Percentiles rank a stretch among this genome's conserved stretches.
phyloP scores from a whole-genome alignment of 371 early-diverging fungal genomes.

The Mucor piriformis region DNA sequence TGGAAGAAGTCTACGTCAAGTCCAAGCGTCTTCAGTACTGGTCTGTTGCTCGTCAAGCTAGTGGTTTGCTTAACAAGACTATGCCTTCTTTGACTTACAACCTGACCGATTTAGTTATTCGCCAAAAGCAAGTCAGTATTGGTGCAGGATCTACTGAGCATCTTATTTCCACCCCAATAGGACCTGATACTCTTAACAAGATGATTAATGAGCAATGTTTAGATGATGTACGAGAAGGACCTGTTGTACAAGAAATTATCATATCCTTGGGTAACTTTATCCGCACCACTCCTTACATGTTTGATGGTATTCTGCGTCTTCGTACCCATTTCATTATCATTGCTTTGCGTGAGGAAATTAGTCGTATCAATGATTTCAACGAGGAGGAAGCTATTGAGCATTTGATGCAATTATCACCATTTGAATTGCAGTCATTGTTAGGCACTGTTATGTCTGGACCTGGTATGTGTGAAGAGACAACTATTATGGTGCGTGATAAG shows the following conservation, averaged over 20 bases:
- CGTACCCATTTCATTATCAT: constrained; percentile 84
- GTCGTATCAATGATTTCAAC: constrained; percentile 69
- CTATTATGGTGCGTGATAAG: constrained; percentile 53
- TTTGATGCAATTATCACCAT: constrained; percentile 82
- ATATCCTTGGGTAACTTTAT: constrained; percentile 80
- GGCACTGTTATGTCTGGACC: constrained; percentile 77
- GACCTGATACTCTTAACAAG: constrained; percentile 67
- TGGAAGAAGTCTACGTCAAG: constrained; percentile 85
- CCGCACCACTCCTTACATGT: constrained; percentile 68
- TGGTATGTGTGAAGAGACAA: constrained; percentile 49
- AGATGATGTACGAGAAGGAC: constrained; percentile 84
- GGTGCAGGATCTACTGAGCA: constrained; percentile 74
- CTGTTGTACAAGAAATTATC: constrained; percentile 84
- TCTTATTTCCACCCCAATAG: constrained; percentile 68
- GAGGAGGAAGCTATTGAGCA: constrained; percentile 83
- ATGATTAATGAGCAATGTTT: constrained; percentile 67
- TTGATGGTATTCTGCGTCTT: constrained; percentile 84
- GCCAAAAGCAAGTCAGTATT: constrained; percentile 80
- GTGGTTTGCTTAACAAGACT: constrained; percentile 76
- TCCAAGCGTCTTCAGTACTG: constrained; percentile 76
- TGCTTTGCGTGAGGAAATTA: constrained; percentile 85
- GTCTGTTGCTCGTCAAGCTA: constrained; percentile 84
- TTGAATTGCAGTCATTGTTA: constrained; percentile 76
- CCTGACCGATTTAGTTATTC: constrained; percentile 81
- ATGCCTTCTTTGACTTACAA: constrained; percentile 80